Evolutionary conservation across 2,329 filamentous ascomycete genomes (phyloP).

Genomic region (Nakataea oryzae): DNA sequence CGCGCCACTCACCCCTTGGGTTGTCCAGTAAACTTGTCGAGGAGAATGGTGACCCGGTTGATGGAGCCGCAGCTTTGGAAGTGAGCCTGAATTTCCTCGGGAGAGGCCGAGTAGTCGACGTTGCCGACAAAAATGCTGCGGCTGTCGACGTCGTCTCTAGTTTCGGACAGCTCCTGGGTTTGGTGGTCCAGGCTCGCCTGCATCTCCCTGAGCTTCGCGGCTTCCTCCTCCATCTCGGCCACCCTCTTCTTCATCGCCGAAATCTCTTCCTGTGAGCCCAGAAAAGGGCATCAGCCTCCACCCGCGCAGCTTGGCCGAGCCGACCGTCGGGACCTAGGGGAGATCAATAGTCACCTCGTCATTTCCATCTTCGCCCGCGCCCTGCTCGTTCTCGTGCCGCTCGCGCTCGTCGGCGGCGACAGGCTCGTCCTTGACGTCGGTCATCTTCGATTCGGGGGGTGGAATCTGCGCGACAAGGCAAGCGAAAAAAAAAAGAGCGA

Average conservation of each 20-base stretch:
- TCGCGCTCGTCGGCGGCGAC: background rate
- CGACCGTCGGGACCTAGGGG: background rate
- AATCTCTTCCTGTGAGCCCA: conserved; percentile 57
- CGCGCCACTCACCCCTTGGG: conserved; percentile 75
- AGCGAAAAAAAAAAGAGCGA: background rate
- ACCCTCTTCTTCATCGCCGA: conserved; percentile 79
- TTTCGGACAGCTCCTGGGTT: conserved; percentile 72
- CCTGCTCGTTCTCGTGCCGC: background rate
- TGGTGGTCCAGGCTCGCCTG: conserved; percentile 78
- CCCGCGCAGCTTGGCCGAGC: background rate
- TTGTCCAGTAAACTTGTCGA: conserved; percentile 98
- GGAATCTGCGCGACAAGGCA: background rate
- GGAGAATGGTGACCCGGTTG: conserved; percentile 92
- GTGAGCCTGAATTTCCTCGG: conserved; percentile 96
- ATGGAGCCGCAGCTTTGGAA: conserved; percentile 97
- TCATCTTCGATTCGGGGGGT: background rate
- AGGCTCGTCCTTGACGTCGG: conserved; percentile 1
- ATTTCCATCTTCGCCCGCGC: conserved; percentile 3
- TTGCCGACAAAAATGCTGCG: conserved; percentile 98
- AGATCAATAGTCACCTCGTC: conserved; percentile 1
- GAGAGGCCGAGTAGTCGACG: conserved; percentile 93
- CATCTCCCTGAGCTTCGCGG: conserved; percentile 78
- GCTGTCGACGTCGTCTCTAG: conserved; percentile 90
- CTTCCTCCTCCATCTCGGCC: conserved; percentile 85
- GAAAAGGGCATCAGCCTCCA: background rate